Conservation (phyloP, 441 rosid species). For the Omphalea diandra region DNA sequence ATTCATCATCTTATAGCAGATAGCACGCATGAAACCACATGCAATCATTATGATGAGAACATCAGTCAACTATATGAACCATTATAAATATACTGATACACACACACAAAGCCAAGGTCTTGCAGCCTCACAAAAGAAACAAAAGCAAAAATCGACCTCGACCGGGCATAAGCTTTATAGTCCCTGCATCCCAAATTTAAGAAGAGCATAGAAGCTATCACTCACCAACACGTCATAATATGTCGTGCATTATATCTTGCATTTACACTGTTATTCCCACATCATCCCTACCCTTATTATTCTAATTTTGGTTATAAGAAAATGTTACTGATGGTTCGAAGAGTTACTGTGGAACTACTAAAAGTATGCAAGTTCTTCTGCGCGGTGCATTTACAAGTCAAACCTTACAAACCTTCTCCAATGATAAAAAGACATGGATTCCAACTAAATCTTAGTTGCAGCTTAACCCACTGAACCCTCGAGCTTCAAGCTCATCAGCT, state of each 20-base stretch:
- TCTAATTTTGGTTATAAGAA: not conserved
- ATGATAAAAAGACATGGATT: not conserved
- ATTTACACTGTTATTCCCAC: slow-evolving; percentile 7
- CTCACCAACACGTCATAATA: too few species aligned
- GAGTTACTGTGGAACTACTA: not conserved
- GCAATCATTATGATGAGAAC: too few species aligned
- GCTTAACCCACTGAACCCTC: slow-evolving; percentile 89
- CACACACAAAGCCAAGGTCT: too few species aligned
- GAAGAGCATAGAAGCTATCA: not conserved
- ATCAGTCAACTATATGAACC: too few species aligned
- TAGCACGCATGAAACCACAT: too few species aligned
- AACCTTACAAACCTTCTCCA: not conserved
- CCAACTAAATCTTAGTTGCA: not conserved
- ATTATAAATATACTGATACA: too few species aligned
- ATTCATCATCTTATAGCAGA: too few species aligned
- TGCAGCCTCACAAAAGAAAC: too few species aligned
- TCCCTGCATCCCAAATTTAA: too few species aligned
- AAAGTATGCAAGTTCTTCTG: not conserved
- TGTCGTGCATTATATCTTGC: too few species aligned
- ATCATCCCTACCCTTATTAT: not conserved
- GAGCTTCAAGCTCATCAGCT: slow-evolving; percentile 92
- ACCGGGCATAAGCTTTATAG: too few species aligned
- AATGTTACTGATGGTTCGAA: not conserved
- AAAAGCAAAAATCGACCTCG: too few species aligned
- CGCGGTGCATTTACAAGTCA: slow-evolving; percentile 15